Evolutionary conservation across 1,284 basidiomycete genomes (phyloP).

Genomic region (Cryptococcus jaspeensis): DNA sequence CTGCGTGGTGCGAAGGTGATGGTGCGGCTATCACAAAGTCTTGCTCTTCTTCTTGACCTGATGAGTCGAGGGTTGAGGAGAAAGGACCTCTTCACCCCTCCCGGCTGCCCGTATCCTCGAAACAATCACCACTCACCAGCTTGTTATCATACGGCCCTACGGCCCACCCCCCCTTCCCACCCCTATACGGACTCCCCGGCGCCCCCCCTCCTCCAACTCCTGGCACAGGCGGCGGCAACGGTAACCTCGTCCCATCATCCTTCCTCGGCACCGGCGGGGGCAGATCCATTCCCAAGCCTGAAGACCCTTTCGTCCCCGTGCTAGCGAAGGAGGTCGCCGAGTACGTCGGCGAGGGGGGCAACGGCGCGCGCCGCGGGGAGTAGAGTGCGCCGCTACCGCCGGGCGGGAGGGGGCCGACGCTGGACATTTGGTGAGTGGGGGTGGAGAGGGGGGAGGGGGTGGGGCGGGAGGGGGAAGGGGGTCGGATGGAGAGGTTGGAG

Average conservation of each 20-base stretch:
- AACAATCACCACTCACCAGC: conserved; percentile 28
- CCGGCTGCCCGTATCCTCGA: too few species aligned
- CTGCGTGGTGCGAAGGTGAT: not conserved
- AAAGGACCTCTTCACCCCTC: too few species aligned
- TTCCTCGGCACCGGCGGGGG: conserved; percentile 27
- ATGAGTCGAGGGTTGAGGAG: too few species aligned
- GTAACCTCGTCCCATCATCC: conserved; percentile 18
- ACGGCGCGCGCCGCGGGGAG: conserved; percentile 25
- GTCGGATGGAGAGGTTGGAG: conserved; percentile 19
- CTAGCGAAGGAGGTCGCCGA: conserved; percentile 20
- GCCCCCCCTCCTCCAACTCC: not conserved
- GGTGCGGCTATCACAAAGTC: too few species aligned
- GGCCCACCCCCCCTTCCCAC: conserved; percentile 25
- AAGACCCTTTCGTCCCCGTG: conserved; percentile 11
- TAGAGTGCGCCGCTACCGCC: not conserved
- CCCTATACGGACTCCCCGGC: conserved; percentile 25
- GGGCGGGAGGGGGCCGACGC: not conserved
- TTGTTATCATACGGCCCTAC: conserved; percentile 46
- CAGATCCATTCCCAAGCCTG: conserved; percentile 3
- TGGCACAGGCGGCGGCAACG: conserved; percentile 12
- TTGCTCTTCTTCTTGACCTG: too few species aligned
- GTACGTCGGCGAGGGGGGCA: conserved; percentile 33
- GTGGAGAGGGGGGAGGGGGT: conserved; percentile 4
- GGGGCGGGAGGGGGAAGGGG: conserved; percentile 18
- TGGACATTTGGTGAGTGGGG: conserved; percentile 7